Percentiles rank a stretch among this genome's conserved stretches.
phyloP scores from a whole-genome alignment of 768 basidiomycete species.

The Phylloporus arenicola region DNA sequence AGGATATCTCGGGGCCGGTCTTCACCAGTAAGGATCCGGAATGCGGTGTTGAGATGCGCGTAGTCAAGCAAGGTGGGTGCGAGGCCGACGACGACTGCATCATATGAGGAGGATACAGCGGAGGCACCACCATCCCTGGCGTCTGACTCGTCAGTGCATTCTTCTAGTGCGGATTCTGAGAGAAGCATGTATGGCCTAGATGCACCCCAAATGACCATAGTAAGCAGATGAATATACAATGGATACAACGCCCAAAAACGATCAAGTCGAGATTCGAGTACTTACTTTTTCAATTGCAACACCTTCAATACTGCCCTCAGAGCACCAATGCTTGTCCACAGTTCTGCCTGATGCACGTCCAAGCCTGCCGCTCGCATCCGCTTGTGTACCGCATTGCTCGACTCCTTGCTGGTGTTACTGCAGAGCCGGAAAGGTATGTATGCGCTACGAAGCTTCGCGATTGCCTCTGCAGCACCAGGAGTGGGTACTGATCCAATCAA shows the following conservation, averaged over 20 bases:
- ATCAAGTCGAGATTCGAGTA: not conserved
- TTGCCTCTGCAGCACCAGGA: slow-evolving; percentile 35
- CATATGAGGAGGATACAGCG: slow-evolving; percentile 26
- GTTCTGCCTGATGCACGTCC: slow-evolving; percentile 37
- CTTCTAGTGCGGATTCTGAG: slow-evolving; percentile 43
- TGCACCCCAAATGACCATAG: too few relatives aligned
- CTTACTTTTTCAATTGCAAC: slow-evolving; percentile 39
- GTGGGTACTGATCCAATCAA: slow-evolving; percentile 50
- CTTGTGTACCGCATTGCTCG: slow-evolving; percentile 38
- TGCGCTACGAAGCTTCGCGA: slow-evolving; percentile 27
- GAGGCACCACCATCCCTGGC: not conserved
- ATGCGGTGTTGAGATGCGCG: slow-evolving; percentile 54
- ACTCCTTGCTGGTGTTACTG: slow-evolving; percentile 69
- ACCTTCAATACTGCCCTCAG: slow-evolving; percentile 42
- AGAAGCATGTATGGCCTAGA: slow-evolving; percentile 54
- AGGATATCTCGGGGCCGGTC: slow-evolving; percentile 5
- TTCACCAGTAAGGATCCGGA: slow-evolving; percentile 54
- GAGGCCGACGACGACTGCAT: slow-evolving; percentile 63
- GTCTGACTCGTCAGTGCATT: slow-evolving; percentile 27
- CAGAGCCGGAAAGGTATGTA: slow-evolving; percentile 48
- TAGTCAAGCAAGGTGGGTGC: slow-evolving; percentile 51
- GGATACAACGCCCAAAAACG: too few relatives aligned
- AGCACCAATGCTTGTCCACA: slow-evolving; percentile 64
- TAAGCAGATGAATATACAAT: not conserved
- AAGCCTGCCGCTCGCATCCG: slow-evolving; percentile 48